Conservation (phyloP, 1,139 yeast genomes). For the Keqinozyma sinolaborantium region DNA sequence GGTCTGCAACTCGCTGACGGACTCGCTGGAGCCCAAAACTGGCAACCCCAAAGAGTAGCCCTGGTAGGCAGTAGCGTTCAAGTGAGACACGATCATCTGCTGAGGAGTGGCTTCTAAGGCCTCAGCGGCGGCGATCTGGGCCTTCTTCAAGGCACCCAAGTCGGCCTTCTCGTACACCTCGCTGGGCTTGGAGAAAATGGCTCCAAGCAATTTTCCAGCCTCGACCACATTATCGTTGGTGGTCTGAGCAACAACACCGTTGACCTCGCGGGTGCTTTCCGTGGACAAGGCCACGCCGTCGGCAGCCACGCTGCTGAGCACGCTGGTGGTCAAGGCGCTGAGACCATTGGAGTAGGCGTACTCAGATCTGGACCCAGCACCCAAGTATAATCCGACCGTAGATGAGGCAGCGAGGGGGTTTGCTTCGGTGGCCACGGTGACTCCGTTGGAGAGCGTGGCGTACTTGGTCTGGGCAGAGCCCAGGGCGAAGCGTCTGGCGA, state of each 20-base stretch:
- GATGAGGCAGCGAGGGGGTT: conserved; percentile 55
- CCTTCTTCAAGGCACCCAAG: conserved; percentile 30
- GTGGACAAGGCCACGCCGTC: conserved; percentile 47
- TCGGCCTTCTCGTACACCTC: conserved; percentile 31
- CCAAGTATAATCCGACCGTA: conserved; percentile 65
- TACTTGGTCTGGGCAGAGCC: conserved; percentile 58
- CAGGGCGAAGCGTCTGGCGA: conserved; percentile 52
- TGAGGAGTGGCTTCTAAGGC: conserved; percentile 45
- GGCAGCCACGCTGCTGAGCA: conserved; percentile 39
- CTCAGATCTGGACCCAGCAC: conserved; percentile 78
- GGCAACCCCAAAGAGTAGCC: conserved; percentile 79
- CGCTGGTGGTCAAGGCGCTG: conserved; percentile 57
- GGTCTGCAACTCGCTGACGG: conserved; percentile 52
- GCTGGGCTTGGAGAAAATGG: conserved; percentile 32
- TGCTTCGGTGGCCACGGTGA: conserved; percentile 66
- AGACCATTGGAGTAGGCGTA: conserved; percentile 79
- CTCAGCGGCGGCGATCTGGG: conserved; percentile 36
- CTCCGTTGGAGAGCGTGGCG: conserved; percentile 70
- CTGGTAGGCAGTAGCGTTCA: conserved; percentile 80
- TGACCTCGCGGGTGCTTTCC: conserved; percentile 47
- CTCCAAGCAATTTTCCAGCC: conserved; percentile 38
- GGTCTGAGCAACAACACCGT: conserved; percentile 52
- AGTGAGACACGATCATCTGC: conserved; percentile 62
- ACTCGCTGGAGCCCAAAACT: conserved; percentile 65
- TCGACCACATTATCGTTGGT: conserved; percentile 40